Conservation (phyloP, 2,329 filamentous ascomycete genomes). For the Hirsutella thompsonii region DNA sequence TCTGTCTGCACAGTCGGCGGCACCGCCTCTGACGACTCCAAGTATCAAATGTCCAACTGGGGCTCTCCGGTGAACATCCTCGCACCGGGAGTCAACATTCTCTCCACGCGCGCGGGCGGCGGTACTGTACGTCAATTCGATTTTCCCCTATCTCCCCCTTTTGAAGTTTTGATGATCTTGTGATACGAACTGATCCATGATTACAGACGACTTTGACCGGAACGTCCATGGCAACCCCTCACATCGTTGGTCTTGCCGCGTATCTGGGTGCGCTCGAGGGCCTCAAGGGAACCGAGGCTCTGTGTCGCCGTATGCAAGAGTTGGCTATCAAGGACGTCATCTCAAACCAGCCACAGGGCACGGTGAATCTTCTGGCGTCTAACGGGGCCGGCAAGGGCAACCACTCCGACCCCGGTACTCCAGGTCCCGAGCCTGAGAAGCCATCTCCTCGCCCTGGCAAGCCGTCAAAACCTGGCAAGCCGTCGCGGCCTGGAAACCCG, state of each 20-base stretch:
- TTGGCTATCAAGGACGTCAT: conserved; percentile 27
- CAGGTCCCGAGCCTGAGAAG: too few relatives aligned
- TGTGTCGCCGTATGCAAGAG: conserved; percentile 30
- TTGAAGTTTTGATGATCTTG: too few relatives aligned
- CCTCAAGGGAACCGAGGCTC: conserved; percentile 25
- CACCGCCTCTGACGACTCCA: conserved; percentile 19
- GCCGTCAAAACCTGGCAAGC: too few relatives aligned
- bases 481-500: too few relatives aligned
- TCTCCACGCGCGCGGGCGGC: conserved; percentile 29
- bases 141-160: background rate
- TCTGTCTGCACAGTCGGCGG: conserved; percentile 35
- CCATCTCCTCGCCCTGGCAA: too few relatives aligned
- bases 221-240: conserved; percentile 34
- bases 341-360: conserved; percentile 23
- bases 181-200: background rate
- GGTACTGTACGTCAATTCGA: conserved; percentile 14
- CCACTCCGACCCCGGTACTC: too few relatives aligned
- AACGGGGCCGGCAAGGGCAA: conserved; percentile 23
- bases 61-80: conserved; percentile 31
- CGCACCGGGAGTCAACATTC: conserved; percentile 27
- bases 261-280: conserved; percentile 6
- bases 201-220: conserved; percentile 23
- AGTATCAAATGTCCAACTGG: conserved; percentile 32
- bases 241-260: conserved; percentile 25
- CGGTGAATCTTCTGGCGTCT: conserved; percentile 37